These are phyloP conservation scores for Xerocomus potaroensis DNA, from an alignment of 768 basidiomycete genomes.

Conservation along the genomic window DNA sequence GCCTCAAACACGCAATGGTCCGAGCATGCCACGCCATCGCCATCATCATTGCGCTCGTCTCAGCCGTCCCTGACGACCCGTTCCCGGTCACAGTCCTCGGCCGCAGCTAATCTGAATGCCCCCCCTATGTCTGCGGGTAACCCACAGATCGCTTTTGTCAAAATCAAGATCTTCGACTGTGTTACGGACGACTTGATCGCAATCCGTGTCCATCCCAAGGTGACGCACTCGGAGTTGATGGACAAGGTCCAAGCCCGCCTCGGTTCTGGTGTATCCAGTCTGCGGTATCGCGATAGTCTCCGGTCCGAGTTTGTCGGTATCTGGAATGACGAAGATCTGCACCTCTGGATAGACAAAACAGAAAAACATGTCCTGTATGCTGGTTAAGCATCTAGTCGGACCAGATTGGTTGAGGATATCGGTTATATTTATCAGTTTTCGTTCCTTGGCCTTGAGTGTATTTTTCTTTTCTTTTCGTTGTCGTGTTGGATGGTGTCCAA, in stretches of 20 bases:
- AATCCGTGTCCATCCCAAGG: conserved; percentile 91
- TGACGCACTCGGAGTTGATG: conserved; percentile 81
- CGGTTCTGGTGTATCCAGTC: conserved; percentile 61
- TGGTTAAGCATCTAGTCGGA: conserved; percentile 42
- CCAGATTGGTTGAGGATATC: conserved; percentile 10
- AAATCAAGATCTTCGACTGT: conserved; percentile 97
- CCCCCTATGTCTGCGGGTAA: conserved; percentile 76
- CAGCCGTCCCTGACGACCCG: conserved; percentile 51
- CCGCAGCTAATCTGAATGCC: conserved; percentile 48
- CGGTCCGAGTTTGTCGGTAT: conserved; percentile 63
- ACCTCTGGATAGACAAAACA: conserved; percentile 70
- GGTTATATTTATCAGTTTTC: conserved; percentile 29
- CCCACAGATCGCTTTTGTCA: conserved; percentile 85
- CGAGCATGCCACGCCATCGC: conserved; percentile 36
- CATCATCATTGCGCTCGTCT: conserved; percentile 46
- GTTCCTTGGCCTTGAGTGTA: conserved; percentile 11
- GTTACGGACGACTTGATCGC: conserved; percentile 94
- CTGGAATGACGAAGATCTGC: conserved; percentile 58
- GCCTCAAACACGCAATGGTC: conserved; percentile 26
- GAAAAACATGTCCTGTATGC: conserved; percentile 85
- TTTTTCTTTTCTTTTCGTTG: background rate
- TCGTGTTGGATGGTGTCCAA: conserved; percentile 1
- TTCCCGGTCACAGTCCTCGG: conserved; percentile 55
- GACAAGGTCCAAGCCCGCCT: conserved; percentile 88
- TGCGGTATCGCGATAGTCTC: conserved; percentile 74